Evolutionary conservation across 2,329 filamentous ascomycete species (phyloP).

Genomic region (Colletotrichum tabaci): DNA sequence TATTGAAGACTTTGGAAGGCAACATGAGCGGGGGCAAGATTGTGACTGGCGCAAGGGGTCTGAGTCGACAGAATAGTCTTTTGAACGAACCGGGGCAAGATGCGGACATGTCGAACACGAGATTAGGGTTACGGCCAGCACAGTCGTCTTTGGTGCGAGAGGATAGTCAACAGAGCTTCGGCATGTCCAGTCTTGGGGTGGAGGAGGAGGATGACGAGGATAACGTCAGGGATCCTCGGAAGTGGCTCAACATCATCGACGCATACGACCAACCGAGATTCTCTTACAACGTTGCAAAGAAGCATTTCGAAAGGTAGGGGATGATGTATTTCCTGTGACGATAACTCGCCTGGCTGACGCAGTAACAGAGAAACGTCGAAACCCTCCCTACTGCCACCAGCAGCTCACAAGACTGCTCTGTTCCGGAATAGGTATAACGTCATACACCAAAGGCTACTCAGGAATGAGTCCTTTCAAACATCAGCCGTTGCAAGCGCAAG

Average conservation of each 20-base stretch:
- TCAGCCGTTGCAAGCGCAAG: slow-evolving; percentile 78
- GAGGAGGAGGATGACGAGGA: slow-evolving; percentile 72
- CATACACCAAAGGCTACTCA: slow-evolving; percentile 90
- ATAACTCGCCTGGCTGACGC: slow-evolving; percentile 42
- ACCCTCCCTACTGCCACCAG: slow-evolving; percentile 80
- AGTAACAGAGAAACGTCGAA: slow-evolving; percentile 69
- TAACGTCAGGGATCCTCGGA: slow-evolving; percentile 76
- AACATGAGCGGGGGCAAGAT: slow-evolving; percentile 91
- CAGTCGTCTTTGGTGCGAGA: slow-evolving; percentile 63
- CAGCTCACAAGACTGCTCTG: slow-evolving; percentile 85
- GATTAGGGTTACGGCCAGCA: slow-evolving; percentile 67
- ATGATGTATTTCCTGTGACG: not conserved
- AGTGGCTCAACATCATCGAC: slow-evolving; percentile 87
- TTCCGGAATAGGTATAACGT: slow-evolving; percentile 94
- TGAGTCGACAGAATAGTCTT: slow-evolving; percentile 76
- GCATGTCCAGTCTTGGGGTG: slow-evolving; percentile 67
- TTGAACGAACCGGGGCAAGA: slow-evolving; percentile 71
- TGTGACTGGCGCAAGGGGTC: slow-evolving; percentile 63
- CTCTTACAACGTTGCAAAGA: slow-evolving; percentile 83
- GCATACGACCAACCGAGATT: slow-evolving; percentile 90
- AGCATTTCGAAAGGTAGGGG: slow-evolving; percentile 85
- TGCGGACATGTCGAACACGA: slow-evolving; percentile 67
- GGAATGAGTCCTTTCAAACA: slow-evolving; percentile 93
- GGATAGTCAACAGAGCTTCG: slow-evolving; percentile 77
- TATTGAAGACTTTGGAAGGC: slow-evolving; percentile 86